Evolutionary conservation across 805 yeast genomes (phyloP).

Genomic region (Nakazawaea holstii): DNA sequence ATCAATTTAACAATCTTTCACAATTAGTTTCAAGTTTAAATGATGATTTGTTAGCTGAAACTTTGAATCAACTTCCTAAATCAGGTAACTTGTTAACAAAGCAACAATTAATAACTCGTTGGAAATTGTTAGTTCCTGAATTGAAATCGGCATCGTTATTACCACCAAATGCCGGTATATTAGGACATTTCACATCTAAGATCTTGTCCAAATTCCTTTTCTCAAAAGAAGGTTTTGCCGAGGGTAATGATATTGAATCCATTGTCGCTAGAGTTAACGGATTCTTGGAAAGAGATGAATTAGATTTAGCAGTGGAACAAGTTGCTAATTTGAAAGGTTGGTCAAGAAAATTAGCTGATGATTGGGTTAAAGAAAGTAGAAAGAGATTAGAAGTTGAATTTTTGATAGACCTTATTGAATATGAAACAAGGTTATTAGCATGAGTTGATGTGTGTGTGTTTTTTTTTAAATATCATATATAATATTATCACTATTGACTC

Average conservation of each 20-base stretch:
- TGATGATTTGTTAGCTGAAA: conserved; percentile 29
- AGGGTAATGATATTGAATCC: conserved; percentile 82
- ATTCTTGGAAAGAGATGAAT: conserved; percentile 66
- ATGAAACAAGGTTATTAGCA: conserved; percentile 51
- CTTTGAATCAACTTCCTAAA: conserved; percentile 41
- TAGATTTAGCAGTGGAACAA: conserved; percentile 89
- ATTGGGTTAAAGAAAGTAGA: conserved; percentile 89
- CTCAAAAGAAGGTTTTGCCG: conserved; percentile 61
- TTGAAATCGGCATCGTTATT: conserved; percentile 82
- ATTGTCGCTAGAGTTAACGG: conserved; percentile 82
- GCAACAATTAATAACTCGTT: conserved; percentile 73
- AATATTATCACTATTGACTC: too few relatives aligned
- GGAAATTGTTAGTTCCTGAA: conserved; percentile 78
- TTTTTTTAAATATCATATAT: too few relatives aligned
- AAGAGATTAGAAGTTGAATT: conserved; percentile 85
- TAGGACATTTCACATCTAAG: conserved; percentile 83
- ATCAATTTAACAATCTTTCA: conserved; percentile 31
- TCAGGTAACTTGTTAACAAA: conserved; percentile 64
- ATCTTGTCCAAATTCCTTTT: conserved; percentile 71
- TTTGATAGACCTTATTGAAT: conserved; percentile 61
- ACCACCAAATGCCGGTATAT: conserved; percentile 93
- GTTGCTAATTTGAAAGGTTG: conserved; percentile 87
- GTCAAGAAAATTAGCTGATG: conserved; percentile 84
- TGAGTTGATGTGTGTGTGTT: conserved; percentile 9
- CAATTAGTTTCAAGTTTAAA: conserved; percentile 41